phyloP scores from a whole-genome alignment of 352 stramenopile genomes.

The Globisporangium irregulare region DNA sequence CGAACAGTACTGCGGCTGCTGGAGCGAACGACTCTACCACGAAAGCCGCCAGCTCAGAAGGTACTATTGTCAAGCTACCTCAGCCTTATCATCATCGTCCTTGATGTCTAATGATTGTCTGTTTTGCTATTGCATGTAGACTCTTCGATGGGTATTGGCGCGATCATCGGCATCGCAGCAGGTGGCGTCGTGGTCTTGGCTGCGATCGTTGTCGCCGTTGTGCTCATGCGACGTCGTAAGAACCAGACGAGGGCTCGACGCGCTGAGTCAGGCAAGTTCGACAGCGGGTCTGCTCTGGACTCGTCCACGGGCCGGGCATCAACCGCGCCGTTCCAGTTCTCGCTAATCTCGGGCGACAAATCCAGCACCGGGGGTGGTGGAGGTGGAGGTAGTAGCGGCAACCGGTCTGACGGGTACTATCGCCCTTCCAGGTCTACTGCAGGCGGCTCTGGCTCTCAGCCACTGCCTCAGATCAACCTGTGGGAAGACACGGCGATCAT shows the following conservation, averaged over 20 bases:
- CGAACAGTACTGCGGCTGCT: background rate
- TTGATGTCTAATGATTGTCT: background rate
- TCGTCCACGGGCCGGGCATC: background rate
- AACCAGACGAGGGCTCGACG: background rate
- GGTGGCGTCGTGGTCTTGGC: background rate
- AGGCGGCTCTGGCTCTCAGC: background rate
- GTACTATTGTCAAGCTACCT: background rate
- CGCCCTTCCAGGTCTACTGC: background rate
- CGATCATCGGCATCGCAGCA: background rate
- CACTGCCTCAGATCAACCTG: slow-evolving; percentile 4
- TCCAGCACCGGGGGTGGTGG: background rate
- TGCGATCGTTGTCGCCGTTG: background rate
- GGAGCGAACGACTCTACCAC: background rate
- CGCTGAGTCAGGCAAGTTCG: background rate
- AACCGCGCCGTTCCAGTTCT: slow-evolving; percentile 1
- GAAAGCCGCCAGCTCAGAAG: background rate
- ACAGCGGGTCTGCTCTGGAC: background rate
- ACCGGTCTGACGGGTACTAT: background rate
- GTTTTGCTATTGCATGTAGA: background rate
- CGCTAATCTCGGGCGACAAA: background rate
- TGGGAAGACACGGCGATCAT: slow-evolving; percentile 39
- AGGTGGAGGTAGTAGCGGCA: background rate
- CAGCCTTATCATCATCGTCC: too few relatives aligned
- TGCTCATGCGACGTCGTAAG: background rate
- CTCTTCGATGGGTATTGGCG: background rate